Percentiles rank a stretch among this genome's conserved stretches.
Evolutionary conservation across 1,139 yeast species (phyloP).

Genomic region (Nematodospora anomalae): DNA sequence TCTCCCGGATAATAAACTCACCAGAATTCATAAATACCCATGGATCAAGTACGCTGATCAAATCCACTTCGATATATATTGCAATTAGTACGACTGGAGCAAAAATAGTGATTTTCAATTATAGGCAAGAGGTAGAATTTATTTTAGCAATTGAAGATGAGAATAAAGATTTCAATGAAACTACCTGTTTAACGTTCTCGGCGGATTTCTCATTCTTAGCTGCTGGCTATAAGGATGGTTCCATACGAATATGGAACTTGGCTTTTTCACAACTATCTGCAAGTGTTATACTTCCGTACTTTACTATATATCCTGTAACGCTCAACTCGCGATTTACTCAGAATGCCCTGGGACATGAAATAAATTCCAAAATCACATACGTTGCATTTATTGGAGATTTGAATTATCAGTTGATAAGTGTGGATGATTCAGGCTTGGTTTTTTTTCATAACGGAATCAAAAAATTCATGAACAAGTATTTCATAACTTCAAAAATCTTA

Average conservation of each 20-base stretch:
- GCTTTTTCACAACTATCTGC: slow-evolving; percentile 2
- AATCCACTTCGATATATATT: slow-evolving; percentile 49
- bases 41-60: slow-evolving; percentile 52
- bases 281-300: slow-evolving; percentile 19
- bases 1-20: slow-evolving; percentile 24
- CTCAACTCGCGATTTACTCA: slow-evolving; percentile 27
- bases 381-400: slow-evolving; percentile 56
- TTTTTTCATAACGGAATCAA: slow-evolving; percentile 61
- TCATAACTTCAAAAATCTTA: slow-evolving; percentile 50
- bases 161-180: slow-evolving; percentile 16
- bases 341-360: slow-evolving; percentile 53
- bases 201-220: slow-evolving; percentile 35
- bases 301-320: slow-evolving; percentile 30
- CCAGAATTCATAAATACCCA: slow-evolving; percentile 27
- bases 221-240: slow-evolving; percentile 36
- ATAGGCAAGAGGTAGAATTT: slow-evolving; percentile 52
- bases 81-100: slow-evolving; percentile 67
- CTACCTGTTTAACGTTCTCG: slow-evolving; percentile 45
- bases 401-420: slow-evolving; percentile 57
- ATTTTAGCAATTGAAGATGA: slow-evolving; percentile 23
- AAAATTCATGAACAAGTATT: slow-evolving; percentile 50
- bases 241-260: slow-evolving; percentile 32
- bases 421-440: slow-evolving; percentile 60
- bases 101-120: slow-evolving; percentile 59
- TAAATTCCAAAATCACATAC: slow-evolving; percentile 45